Evolutionary conservation across 2,329 filamentous ascomycete genomes (phyloP), one percentile per base, ranked within the genome.

Genomic region (Pyrenochaeta sp.): DNA sequence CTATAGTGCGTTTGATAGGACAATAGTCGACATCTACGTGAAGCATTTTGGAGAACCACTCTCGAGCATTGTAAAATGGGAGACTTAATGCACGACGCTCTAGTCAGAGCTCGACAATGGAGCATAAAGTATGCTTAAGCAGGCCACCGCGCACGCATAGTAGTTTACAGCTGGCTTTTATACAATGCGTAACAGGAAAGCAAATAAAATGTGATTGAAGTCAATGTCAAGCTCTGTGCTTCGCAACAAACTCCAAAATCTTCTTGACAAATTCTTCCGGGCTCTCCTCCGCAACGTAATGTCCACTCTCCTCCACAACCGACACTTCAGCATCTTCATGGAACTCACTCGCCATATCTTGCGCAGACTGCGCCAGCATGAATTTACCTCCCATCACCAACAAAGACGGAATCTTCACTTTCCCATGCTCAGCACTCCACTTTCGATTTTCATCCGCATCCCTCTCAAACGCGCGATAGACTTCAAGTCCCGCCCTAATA

Each of bases 381-480:
- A 67, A 72, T 22, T 59, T 40, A 24, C 55, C 62, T 2, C 71
- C 72, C 56, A 66, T 67, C 51, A 77, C 50, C 1, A 61, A 63
- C 53, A 74, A 44, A 24, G 61, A 66, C 13, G 71, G 69, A 13
- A 76, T 68, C 13, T 50, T 55, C 30, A 66, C 50, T 49, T 72
- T 73, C 22, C 73, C 72, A 25, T 71, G 42, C 43, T 57, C 44
- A 43, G 45, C 27, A 24, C 69, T 9, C 62, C 60, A 65, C 28
- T 54, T 53, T 46, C 39, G 19, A 47, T 74, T 75, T 52, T 72
- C 66, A 34, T 69, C 52, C 7, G 62, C 68, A 55, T 78, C 76
- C 43, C 63, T 61, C 64, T 75, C 71, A 58, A 78, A 78, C 6
- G 70, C 68, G 9, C 72, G 56, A 59, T 78, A 78, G 2, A 73